Base-by-base conservation (phyloP, 2,329 filamentous ascomycete species). In the Fusarium xylarioides region DNA sequence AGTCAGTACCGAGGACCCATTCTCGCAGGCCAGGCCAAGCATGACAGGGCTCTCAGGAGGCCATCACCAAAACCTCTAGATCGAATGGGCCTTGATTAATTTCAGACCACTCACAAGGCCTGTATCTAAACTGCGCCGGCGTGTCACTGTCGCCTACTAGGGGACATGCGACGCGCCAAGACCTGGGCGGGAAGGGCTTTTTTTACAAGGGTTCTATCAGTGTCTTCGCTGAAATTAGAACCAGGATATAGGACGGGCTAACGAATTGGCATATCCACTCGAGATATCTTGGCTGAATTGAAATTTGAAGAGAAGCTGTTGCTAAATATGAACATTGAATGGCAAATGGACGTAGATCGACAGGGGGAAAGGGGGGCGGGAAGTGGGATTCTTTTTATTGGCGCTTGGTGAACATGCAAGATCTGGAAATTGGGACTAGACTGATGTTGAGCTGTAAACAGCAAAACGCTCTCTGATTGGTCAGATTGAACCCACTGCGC, bases 1-100 rank as follows among this genome's bases (percentile, higher is more conserved):
- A 52, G 57, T 50, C 23, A 52, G 62, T 63, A 57, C 68, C 67
- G 70, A 56, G 72, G 71, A 72, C 68, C 74, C 74, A 74, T 74
- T 52, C n/a, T 56, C 74, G 71, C 58, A 63, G 52, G 23, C 38
- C 37, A 49, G 52, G 23, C 38, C 37, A 49, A 42, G 40, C 62
- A 35, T 53, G 50, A 46, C 34, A 56, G 58, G 64, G 52, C 63
- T 49, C 26, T 74, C 72, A 76, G 73, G 75, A 76, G 73, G 70
- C 68, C 74, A 76, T 76, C 70, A 18, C 65, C 74, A 77, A 63
- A 56, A 66, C 52, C 42, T 56, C 38, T 44, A 58, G 61, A 54
- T 54, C 63, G 38, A 56, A 55, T 28, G 44, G 47, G 49, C 63
- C 71, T 44, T 66, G 66, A 19, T 44, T 61, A 64, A 61, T 71